phyloP scores from a whole-genome alignment of 768 basidiomycete species.

The Clitopilus passeckerianus region DNA sequence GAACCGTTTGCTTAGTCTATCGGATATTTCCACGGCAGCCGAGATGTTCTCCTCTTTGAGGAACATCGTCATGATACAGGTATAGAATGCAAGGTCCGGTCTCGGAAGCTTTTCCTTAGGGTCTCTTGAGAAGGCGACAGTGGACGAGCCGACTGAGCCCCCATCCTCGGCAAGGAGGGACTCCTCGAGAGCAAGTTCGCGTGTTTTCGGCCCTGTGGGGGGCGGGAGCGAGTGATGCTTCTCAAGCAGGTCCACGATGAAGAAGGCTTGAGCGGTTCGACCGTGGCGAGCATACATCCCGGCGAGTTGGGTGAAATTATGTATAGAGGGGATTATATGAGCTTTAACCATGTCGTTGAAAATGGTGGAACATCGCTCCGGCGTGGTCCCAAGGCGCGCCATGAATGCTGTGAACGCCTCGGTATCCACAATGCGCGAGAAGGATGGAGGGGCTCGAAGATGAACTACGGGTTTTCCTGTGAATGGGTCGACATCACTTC shows the following conservation, averaged over 20 bases:
- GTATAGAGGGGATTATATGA: constrained; percentile 37
- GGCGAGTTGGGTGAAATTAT: constrained; percentile 48
- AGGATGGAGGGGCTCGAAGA: constrained; percentile 14
- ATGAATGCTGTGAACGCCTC: constrained; percentile 53
- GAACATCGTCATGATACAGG: background rate
- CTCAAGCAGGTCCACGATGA: constrained; percentile 40
- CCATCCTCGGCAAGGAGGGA: background rate
- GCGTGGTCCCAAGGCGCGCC: constrained; percentile 24
- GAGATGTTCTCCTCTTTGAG: background rate
- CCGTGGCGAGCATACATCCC: constrained; percentile 38
- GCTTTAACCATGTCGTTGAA: constrained; percentile 48
- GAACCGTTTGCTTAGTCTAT: background rate
- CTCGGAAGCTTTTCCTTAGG: background rate
- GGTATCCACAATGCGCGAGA: constrained; percentile 21
- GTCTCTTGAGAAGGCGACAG: background rate
- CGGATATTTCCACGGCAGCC: background rate
- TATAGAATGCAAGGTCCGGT: background rate
- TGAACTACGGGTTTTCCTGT: background rate
- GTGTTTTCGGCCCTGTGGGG: background rate
- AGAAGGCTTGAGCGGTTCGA: constrained; percentile 26
- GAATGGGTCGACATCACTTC: background rate
- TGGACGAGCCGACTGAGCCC: background rate
- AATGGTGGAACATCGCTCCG: constrained; percentile 29
- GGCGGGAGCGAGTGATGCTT: background rate
- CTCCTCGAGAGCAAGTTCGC: background rate